Evolutionary conservation across 169 alveolate genomes (phyloP).

Genomic region (Perkinsus chesapeaki): DNA sequence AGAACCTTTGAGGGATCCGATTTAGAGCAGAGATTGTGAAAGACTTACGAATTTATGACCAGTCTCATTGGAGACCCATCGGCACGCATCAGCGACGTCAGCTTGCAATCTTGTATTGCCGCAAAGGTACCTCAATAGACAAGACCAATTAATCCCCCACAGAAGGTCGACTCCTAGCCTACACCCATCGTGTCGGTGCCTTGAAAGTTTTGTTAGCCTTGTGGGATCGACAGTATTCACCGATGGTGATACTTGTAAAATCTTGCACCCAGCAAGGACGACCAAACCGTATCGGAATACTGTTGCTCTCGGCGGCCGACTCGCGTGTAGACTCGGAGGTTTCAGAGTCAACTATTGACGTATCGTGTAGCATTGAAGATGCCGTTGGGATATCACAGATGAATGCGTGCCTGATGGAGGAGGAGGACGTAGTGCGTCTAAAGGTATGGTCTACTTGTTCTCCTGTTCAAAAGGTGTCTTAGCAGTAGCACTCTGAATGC

Average conservation of each 20-base stretch:
- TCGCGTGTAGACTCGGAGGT: neutral
- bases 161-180: neutral
- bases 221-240: neutral
- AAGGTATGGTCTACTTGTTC: neutral
- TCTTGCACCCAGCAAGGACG: neutral
- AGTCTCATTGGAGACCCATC: neutral
- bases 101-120: neutral
- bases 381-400: neutral
- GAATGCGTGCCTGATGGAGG: neutral
- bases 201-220: neutral
- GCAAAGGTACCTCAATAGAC: neutral
- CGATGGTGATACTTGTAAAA: neutral
- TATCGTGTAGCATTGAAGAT: neutral
- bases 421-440: neutral
- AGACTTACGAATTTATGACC: neutral
- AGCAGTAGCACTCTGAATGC: neutral
- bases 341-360: neutral
- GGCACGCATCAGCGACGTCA: neutral
- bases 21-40: neutral
- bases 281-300: neutral
- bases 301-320: neutral
- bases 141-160: neutral
- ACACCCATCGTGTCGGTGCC: neutral
- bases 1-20: neutral
- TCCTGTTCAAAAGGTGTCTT: neutral